These are phyloP conservation scores for Herpetomonas tarakana DNA, from an alignment of 208 protist species.

Conservation along the genomic window DNA sequence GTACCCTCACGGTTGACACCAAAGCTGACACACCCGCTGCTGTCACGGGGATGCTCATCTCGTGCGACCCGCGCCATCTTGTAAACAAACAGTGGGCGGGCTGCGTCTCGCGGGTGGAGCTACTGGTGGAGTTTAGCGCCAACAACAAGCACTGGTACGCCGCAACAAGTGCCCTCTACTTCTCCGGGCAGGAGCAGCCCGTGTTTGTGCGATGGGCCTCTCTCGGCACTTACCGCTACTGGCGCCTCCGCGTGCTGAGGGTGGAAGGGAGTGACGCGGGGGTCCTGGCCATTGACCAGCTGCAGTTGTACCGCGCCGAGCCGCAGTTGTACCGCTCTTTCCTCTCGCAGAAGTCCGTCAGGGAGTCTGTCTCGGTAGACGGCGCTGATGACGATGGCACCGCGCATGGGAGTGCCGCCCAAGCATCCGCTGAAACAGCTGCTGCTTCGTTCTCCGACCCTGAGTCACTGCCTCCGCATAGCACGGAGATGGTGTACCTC, in stretches of 20 bases:
- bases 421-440: background rate
- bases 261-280: background rate
- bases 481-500: conserved; percentile 5
- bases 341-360: background rate
- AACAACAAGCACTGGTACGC: conserved; percentile 18
- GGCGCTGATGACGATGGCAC: background rate
- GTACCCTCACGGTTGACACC: background rate
- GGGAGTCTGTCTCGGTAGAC: background rate
- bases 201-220: conserved; percentile 20
- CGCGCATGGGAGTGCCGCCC: background rate
- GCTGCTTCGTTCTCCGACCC: background rate
- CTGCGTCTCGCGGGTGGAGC: background rate
- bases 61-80: background rate
- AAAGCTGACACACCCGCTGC: background rate
- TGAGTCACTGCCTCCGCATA: background rate
- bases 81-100: background rate
- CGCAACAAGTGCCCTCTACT: conserved; percentile 11
- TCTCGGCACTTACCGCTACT: conserved; percentile 29
- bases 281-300: background rate
- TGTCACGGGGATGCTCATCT: background rate
- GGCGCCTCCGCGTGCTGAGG: conserved; percentile 38
- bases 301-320: conserved; percentile 3
- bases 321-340: conserved; percentile 10
- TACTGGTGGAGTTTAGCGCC: conserved; percentile 2
- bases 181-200: conserved; percentile 10